Conservation (phyloP, 2,329 filamentous ascomycete species). For the Cercospora beticola region DNA sequence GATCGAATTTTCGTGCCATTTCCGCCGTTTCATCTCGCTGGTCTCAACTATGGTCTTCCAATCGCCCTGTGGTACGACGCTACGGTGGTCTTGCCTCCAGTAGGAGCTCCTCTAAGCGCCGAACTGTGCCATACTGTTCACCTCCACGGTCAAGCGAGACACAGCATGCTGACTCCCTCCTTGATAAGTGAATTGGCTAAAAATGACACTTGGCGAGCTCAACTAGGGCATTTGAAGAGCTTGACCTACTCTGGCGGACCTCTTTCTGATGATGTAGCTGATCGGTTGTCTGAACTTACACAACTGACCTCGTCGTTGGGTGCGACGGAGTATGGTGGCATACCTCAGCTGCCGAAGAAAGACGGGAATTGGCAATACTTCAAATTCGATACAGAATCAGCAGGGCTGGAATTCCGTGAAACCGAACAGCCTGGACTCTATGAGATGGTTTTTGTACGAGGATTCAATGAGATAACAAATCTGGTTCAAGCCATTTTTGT, state of each 20-base stretch:
- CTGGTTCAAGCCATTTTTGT: slow-evolving; percentile 19
- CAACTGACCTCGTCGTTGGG: neutral
- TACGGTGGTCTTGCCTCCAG: slow-evolving; percentile 14
- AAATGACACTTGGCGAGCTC: slow-evolving; percentile 2
- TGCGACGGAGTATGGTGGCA: slow-evolving; percentile 1
- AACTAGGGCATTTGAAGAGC: slow-evolving; percentile 2
- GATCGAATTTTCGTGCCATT: slow-evolving; percentile 7
- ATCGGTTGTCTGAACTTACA: slow-evolving; percentile 2
- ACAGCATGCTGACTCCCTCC: slow-evolving; percentile 13
- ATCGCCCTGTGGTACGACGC: slow-evolving; percentile 4
- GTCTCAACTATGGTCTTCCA: slow-evolving; percentile 11
- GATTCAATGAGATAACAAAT: slow-evolving; percentile 4
- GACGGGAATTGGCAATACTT: slow-evolving; percentile 14
- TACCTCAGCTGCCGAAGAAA: slow-evolving; percentile 2
- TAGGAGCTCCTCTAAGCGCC: neutral
- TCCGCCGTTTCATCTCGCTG: slow-evolving; percentile 19
- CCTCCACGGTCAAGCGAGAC: neutral
- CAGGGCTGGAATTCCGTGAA: slow-evolving; percentile 11
- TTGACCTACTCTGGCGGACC: slow-evolving; percentile 19
- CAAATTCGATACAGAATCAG: slow-evolving; percentile 5
- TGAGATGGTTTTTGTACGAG: slow-evolving; percentile 20
- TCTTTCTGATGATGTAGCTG: slow-evolving; percentile 12
- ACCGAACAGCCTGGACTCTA: slow-evolving; percentile 11
- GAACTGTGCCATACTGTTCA: slow-evolving; percentile 11
- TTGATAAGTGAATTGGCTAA: slow-evolving; percentile 16